These are phyloP conservation scores for Vachellia collinsii DNA, from an alignment of 306 rosid species.

Conservation along the genomic window DNA sequence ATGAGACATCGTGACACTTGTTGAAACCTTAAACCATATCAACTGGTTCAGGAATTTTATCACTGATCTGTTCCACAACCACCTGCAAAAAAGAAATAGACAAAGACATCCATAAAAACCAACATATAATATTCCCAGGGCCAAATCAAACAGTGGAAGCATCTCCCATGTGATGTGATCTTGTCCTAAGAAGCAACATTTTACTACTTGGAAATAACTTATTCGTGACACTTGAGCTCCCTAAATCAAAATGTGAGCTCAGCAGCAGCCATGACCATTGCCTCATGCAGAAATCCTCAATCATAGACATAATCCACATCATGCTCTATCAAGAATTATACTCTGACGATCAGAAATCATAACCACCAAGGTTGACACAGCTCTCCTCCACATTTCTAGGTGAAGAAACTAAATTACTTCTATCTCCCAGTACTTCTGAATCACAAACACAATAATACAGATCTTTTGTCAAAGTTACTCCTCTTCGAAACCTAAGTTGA, in stretches of 20 bases:
- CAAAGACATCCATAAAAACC: constrained; percentile 67
- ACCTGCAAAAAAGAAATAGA: constrained; percentile 84
- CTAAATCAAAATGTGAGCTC: constrained; percentile 37
- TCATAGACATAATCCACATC: constrained; percentile 30
- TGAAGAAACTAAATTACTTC: constrained; percentile 34
- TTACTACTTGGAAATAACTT: constrained; percentile 35
- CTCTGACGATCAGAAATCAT: constrained; percentile 38
- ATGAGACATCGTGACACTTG: constrained; percentile 56
- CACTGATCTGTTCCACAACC: constrained; percentile 52
- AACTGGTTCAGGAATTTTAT: constrained; percentile 57
- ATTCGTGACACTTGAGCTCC: constrained; percentile 39
- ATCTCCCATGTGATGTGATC: constrained; percentile 51
- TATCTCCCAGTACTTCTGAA: constrained; percentile 34
- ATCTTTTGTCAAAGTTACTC: constrained; percentile 8
- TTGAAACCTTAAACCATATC: constrained; percentile 75
- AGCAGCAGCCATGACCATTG: constrained; percentile 39
- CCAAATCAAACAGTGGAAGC: constrained; percentile 68
- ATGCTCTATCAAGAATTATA: constrained; percentile 35
- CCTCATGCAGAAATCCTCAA: constrained; percentile 42
- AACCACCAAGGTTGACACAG: constrained; percentile 33
- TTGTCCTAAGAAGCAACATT: constrained; percentile 43
- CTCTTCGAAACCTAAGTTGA: constrained; percentile 42
- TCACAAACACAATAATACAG: constrained; percentile 35
- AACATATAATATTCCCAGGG: constrained; percentile 48
- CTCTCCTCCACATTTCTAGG: constrained; percentile 45